phyloP scores from a whole-genome alignment of 768 basidiomycete species.

The Collybia nuda region DNA sequence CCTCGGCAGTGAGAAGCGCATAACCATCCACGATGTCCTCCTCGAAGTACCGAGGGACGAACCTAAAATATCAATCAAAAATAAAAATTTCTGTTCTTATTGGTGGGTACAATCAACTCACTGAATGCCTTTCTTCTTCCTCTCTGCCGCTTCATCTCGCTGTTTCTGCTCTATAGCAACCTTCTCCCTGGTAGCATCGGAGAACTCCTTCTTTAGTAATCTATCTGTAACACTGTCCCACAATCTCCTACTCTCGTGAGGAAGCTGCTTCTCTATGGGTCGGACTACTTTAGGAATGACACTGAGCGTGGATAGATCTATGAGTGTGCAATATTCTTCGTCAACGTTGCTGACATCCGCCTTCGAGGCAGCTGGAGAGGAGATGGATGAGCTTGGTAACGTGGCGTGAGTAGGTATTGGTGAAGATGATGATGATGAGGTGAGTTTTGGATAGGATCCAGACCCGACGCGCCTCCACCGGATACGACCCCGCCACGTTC shows the following conservation, averaged over 20 bases:
- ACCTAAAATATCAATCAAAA: conserved; percentile 37
- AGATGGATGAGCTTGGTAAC: conserved; percentile 33
- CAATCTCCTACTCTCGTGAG: conserved; percentile 79
- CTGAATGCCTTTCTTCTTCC: conserved; percentile 78
- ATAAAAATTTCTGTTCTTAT: background rate
- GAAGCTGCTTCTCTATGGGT: conserved; percentile 75
- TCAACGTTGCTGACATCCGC: conserved; percentile 40
- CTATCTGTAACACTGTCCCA: conserved; percentile 84
- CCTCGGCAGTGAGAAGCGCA: conserved; percentile 67
- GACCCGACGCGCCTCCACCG: conserved; percentile 68
- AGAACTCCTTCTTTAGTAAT: conserved; percentile 81
- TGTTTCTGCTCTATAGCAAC: conserved; percentile 91
- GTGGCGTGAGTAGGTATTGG: conserved; percentile 45
- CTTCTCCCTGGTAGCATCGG: conserved; percentile 91
- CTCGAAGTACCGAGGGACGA: conserved; percentile 77
- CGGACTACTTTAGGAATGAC: conserved; percentile 84
- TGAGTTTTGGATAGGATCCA: conserved; percentile 40
- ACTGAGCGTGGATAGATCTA: conserved; percentile 73
- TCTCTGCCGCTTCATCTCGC: conserved; percentile 83
- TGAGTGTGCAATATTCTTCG: conserved; percentile 61
- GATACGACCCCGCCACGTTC: conserved; percentile 83
- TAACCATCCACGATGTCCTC: conserved; percentile 64
- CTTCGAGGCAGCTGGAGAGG: conserved; percentile 41
- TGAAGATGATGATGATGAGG: conserved; percentile 44
- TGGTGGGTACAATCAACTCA: conserved; percentile 42